Conservation (phyloP, 768 basidiomycete genomes). For the Hirschioporus abietinus region DNA sequence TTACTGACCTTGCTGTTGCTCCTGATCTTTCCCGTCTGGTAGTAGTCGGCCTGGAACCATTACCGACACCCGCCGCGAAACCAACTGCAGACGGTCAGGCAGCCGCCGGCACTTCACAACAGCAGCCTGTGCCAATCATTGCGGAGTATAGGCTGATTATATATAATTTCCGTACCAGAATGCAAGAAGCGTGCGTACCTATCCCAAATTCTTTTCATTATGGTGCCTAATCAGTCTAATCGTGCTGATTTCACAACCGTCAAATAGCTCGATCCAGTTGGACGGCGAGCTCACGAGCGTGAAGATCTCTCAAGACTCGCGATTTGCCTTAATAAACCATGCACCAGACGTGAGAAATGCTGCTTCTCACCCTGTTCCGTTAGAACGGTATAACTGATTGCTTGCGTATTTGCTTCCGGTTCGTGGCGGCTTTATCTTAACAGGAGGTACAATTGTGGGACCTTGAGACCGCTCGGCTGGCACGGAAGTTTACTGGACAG, state of each 20-base stretch:
- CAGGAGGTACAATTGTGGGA: slow-evolving; percentile 92
- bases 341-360: slow-evolving; percentile 68
- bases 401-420: slow-evolving; percentile 13
- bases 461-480: slow-evolving; percentile 59
- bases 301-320: slow-evolving; percentile 80
- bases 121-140: slow-evolving; percentile 16
- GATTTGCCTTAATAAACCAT: slow-evolving; percentile 81
- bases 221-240: slow-evolving; percentile 6
- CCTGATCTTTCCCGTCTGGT: slow-evolving; percentile 82
- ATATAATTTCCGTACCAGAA: slow-evolving; percentile 67
- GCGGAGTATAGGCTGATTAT: slow-evolving; percentile 65
- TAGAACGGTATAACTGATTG: not conserved
- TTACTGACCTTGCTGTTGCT: slow-evolving; percentile 82
- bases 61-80: slow-evolving; percentile 20
- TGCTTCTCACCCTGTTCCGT: slow-evolving; percentile 12
- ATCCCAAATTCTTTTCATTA: slow-evolving; percentile 9
- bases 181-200: slow-evolving; percentile 57
- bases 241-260: slow-evolving; percentile 14
- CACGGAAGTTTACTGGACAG: slow-evolving; percentile 83
- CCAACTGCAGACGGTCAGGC: slow-evolving; percentile 8
- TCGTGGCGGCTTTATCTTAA: slow-evolving; percentile 12
- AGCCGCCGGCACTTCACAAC: slow-evolving; percentile 6
- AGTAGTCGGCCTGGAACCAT: slow-evolving; percentile 66
- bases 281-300: slow-evolving; percentile 86
- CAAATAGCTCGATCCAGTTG: slow-evolving; percentile 52